Conservation (phyloP, 179 eudicot genomes). For the Sideroxylon spinosum region DNA sequence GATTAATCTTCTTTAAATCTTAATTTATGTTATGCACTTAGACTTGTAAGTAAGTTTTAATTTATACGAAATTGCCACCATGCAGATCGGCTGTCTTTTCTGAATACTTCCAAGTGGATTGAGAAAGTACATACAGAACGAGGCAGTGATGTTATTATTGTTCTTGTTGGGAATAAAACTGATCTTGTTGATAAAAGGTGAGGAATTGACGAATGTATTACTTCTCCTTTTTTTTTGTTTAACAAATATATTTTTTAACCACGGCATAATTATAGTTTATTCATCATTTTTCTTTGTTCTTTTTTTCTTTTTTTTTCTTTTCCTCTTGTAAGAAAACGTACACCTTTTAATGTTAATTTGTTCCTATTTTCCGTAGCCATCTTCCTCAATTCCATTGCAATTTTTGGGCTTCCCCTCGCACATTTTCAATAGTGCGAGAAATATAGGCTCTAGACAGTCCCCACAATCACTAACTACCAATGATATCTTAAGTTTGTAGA, state of each 20-base stretch:
- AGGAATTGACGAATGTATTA: not conserved
- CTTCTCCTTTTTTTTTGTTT: not conserved
- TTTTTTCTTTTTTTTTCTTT: not conserved
- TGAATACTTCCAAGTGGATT: conserved; percentile 81
- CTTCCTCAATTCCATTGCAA: not conserved
- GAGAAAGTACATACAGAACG: conserved; percentile 82
- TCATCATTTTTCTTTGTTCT: no score
- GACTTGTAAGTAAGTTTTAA: not conserved
- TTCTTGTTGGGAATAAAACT: conserved; percentile 84
- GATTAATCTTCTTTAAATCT: not conserved
- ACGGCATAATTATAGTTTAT: not conserved
- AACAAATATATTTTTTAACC: no score
- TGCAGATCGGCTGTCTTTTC: conserved; percentile 78
- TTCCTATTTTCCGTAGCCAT: not conserved
- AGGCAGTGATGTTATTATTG: conserved; percentile 77
- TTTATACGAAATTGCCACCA: conserved; percentile 7
- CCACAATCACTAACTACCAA: not conserved
- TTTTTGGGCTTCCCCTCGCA: not conserved
- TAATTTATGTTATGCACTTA: not conserved
- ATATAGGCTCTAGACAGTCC: not conserved
- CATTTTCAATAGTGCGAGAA: not conserved
- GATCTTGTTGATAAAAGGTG: conserved; percentile 90
- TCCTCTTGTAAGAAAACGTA: not conserved
- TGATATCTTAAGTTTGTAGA: not conserved
- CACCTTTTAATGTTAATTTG: not conserved